Base-by-base conservation (phyloP, 1,139 yeast species). In the Saccharomycopsis crataegensis region DNA sequence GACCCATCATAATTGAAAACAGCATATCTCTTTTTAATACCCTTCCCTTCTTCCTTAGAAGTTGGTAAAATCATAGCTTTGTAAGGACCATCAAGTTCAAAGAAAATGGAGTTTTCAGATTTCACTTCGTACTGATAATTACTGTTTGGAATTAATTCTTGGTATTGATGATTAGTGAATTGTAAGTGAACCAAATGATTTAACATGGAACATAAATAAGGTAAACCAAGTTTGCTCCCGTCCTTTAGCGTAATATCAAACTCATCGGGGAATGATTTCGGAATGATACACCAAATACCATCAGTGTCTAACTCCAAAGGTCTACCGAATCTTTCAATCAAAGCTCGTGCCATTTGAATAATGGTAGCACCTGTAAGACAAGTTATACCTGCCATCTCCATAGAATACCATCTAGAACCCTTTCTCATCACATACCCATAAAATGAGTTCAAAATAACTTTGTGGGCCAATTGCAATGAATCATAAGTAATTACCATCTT, bases 301-400 rank as follows among this genome's bases (percentile, higher is more conserved):
- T 94, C 99, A 0, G 99, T 94, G 69, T 94, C 99, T 60, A 94
- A 77, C 66, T 94, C 99, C 59, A 94, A 73, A 0, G 99, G 99
- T 60, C 99, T 77, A 2, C 99, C 99, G 3, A 94, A 72, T 62
- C 97, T 75, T 67, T 93, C 99, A n/a, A 94, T 97, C 57, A 93
- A 73, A 1, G 86, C 74, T 59, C 99, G 76, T 0, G 99, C 99
- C 93, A 91, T 86, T 69, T 94, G 99, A 71, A 94, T 94, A 61
- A 94, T 93, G 0, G 96, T 89, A 0, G 99, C 97, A 56, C 99
- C 99, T 0, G 99, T 94, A 53, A 91, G 76, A 76, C 99, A 94
- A 0, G 99, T 94, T 16, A 94, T 95, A 59, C 99, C 99, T 0
- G 99, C 99, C 99, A 94, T 94, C 69, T 93, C 99, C 95, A 94